A percentile compares a stretch with the other conserved stretches of the same genome.
These are phyloP conservation scores for Spiromastix sp. DNA, from an alignment of 2,329 filamentous ascomycete genomes.

Conservation along the genomic window DNA sequence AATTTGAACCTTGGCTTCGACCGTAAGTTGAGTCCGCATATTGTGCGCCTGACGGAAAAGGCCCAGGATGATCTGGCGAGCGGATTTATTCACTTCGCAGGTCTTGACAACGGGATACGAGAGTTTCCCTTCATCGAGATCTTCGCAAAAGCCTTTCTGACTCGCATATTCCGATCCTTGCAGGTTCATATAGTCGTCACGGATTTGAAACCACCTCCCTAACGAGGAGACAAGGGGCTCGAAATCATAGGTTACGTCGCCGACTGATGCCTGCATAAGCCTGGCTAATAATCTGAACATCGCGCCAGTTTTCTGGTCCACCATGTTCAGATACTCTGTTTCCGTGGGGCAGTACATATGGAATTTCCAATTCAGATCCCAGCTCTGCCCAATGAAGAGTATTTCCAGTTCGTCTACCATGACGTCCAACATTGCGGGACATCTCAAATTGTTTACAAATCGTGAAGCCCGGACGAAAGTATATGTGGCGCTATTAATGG, in stretches of 20 bases:
- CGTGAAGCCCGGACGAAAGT: conserved; percentile 37
- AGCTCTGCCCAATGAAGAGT: conserved; percentile 37
- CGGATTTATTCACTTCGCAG: no score
- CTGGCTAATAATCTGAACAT: conserved; percentile 37
- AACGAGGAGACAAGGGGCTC: conserved; percentile 57
- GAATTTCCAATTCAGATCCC: conserved; percentile 40
- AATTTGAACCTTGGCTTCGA: no score
- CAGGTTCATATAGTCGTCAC: conserved; percentile 81
- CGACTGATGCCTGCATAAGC: conserved; percentile 28
- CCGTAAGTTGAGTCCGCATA: no score
- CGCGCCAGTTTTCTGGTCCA: conserved; percentile 40
- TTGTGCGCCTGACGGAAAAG: no score
- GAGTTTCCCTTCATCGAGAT: conserved; percentile 94
- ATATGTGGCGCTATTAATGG: conserved; percentile 43
- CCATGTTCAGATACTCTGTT: conserved; percentile 40
- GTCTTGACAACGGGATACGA: no score
- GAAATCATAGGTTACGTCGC: conserved; percentile 22
- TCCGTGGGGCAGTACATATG: conserved; percentile 36
- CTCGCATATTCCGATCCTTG: conserved; percentile 55
- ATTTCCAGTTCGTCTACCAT: conserved; percentile 37
- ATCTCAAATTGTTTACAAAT: conserved; percentile 31
- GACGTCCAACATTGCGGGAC: conserved; percentile 31
- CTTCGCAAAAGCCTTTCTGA: conserved; percentile 91
- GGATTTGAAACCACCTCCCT: conserved; percentile 38
- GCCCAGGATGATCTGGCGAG: no score